A percentile compares a stretch with the other conserved stretches of the same genome.
Conservation (phyloP, 2,329 filamentous ascomycete species). For the Aspergillus arachidicola region DNA sequence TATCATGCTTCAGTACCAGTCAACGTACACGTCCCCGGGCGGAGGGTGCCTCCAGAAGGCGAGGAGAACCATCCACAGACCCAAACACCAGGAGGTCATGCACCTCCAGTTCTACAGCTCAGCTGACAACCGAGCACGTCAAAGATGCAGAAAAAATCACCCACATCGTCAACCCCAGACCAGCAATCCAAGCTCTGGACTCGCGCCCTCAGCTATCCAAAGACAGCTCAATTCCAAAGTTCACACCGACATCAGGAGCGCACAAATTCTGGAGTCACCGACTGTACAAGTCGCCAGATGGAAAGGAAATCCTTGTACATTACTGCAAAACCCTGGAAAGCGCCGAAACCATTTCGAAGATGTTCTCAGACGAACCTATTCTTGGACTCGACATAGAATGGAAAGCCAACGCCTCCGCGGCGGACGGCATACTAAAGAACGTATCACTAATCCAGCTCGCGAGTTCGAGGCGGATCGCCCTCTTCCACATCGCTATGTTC, state of each 20-base stretch:
- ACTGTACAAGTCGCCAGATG: constrained; percentile 50
- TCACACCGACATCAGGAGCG: not conserved
- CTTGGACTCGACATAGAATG: constrained; percentile 94
- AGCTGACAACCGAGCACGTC: not conserved
- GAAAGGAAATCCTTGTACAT: constrained; percentile 66
- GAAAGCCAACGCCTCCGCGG: constrained; percentile 57
- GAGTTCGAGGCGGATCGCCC: constrained; percentile 71
- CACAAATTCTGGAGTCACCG: constrained; percentile 36
- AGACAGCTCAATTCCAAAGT: not conserved
- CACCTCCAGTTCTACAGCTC: not conserved
- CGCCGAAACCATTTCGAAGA: constrained; percentile 66
- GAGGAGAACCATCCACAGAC: not conserved
- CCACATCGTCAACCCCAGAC: not conserved
- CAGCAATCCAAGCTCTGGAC: not conserved
- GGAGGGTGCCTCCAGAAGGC: not conserved
- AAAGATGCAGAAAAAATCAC: not conserved
- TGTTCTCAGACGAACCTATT: constrained; percentile 70
- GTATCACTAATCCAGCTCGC: constrained; percentile 84
- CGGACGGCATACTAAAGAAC: constrained; percentile 62
- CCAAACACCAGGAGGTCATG: not conserved
- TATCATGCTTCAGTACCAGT: not conserved
- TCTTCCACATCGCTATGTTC: constrained; percentile 79
- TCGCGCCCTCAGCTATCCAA: not conserved
- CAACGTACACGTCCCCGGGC: not conserved
- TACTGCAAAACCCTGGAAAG: constrained; percentile 72